These are phyloP conservation scores for Quambalaria eucalypti DNA, from an alignment of 1,284 basidiomycete species.

Conservation along the genomic window DNA sequence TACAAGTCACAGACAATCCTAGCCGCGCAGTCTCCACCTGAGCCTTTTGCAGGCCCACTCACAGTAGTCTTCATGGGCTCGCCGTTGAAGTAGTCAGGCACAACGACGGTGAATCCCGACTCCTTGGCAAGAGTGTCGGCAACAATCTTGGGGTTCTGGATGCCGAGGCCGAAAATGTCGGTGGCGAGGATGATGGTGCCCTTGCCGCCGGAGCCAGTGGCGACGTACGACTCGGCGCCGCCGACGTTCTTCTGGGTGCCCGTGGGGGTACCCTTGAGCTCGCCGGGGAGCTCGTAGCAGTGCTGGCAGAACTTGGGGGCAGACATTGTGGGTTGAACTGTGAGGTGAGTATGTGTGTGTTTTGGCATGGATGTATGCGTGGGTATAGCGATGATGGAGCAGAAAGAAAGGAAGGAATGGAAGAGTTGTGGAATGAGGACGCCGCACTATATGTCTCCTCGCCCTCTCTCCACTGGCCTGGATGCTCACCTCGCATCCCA, in stretches of 20 bases:
- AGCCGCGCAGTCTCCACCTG: no score
- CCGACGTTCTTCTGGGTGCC: conserved; percentile 6
- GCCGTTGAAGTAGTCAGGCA: conserved; percentile 15
- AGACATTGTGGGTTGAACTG: neutral
- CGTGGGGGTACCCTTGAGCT: conserved; percentile 8
- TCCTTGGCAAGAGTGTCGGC: conserved; percentile 14
- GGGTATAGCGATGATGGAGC: no score
- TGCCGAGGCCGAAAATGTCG: conserved; percentile 14
- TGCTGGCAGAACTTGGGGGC: conserved; percentile 4
- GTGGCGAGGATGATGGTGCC: conserved; percentile 11
- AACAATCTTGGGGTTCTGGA: conserved; percentile 13
- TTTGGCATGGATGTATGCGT: no score
- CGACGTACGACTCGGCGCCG: conserved; percentile 9
- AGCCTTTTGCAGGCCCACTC: no score
- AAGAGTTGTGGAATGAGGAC: no score
- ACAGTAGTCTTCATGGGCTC: conserved; percentile 8
- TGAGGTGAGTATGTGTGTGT: no score
- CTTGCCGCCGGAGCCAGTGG: neutral
- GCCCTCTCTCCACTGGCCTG: no score
- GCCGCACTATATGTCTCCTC: no score
- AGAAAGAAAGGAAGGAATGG: no score
- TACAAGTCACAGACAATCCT: no score
- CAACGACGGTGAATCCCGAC: conserved; percentile 12
- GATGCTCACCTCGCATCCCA: no score
- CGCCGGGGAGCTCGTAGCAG: conserved; percentile 4